These are phyloP conservation scores for Camillea tinctor DNA, from an alignment of 2,329 filamentous ascomycete genomes.

Conservation along the genomic window DNA sequence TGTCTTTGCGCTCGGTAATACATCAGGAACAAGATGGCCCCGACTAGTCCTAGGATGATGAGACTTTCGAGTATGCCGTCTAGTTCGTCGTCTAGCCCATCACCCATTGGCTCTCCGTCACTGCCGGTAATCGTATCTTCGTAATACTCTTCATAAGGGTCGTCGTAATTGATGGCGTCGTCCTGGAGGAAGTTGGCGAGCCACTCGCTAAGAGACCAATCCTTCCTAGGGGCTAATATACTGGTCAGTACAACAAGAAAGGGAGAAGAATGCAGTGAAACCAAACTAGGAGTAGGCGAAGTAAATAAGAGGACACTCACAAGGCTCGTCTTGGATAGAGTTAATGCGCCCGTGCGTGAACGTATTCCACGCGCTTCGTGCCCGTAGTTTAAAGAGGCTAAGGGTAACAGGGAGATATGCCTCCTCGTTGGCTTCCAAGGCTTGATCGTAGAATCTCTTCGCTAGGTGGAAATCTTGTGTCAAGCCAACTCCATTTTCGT, in stretches of 20 bases:
- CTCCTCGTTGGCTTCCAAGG: conserved; percentile 86
- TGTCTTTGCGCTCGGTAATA: conserved; percentile 77
- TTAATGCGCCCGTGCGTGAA: conserved; percentile 89
- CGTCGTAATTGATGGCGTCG: conserved; percentile 63
- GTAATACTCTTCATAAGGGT: conserved; percentile 55
- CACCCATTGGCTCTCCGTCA: conserved; percentile 53
- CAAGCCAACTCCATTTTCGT: conserved; percentile 91
- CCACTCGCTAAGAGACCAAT: conserved; percentile 83
- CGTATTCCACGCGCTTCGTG: conserved; percentile 91
- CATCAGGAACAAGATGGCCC: conserved; percentile 71
- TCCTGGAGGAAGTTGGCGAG: conserved; percentile 78
- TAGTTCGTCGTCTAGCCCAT: conserved; percentile 60
- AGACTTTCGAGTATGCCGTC: conserved; percentile 82
- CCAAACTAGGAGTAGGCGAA: not conserved
- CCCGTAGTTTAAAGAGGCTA: conserved; percentile 79
- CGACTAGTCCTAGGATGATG: conserved; percentile 75
- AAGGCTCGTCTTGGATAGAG: conserved; percentile 84
- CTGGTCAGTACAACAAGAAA: conserved; percentile 28
- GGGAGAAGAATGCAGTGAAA: not conserved
- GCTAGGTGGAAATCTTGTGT: conserved; percentile 96
- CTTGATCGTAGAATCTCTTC: conserved; percentile 93
- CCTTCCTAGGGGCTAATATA: conserved; percentile 60
- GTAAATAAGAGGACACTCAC: conserved; percentile 47
- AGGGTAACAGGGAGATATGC: conserved; percentile 91
- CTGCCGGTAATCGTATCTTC: conserved; percentile 56